These are phyloP conservation scores for Circinella minor DNA, from an alignment of 371 early-diverging fungal genomes.

Conservation along the genomic window DNA sequence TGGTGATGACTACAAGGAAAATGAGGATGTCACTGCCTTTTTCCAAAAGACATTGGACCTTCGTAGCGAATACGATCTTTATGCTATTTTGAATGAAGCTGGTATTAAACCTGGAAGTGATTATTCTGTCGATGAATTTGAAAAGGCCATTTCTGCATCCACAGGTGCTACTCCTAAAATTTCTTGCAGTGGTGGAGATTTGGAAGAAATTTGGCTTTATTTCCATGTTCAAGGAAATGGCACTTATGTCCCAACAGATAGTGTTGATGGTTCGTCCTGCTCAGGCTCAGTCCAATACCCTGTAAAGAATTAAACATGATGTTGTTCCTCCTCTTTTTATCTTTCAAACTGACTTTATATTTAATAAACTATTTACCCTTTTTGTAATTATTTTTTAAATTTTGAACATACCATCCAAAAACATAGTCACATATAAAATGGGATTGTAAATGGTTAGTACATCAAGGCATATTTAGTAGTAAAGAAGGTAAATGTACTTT, in stretches of 20 bases:
- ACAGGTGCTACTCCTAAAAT: slow-evolving; percentile 54
- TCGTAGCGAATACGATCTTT: slow-evolving; percentile 63
- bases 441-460: too few species aligned
- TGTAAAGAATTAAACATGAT: slow-evolving; percentile 31
- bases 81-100: slow-evolving; percentile 51
- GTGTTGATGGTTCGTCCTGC: slow-evolving; percentile 38
- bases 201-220: slow-evolving; percentile 45
- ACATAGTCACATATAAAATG: too few species aligned
- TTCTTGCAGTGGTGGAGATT: slow-evolving; percentile 39
- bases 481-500: too few species aligned
- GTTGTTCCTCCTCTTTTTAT: neutral
- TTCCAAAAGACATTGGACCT: slow-evolving; percentile 57
- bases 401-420: too few species aligned
- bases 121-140: slow-evolving; percentile 54
- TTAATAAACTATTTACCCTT: too few species aligned
- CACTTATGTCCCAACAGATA: slow-evolving; percentile 27
- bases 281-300: slow-evolving; percentile 46
- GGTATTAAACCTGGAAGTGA: slow-evolving; percentile 70
- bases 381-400: too few species aligned
- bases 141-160: slow-evolving; percentile 52
- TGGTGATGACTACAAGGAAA: slow-evolving; percentile 35
- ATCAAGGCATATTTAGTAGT: too few species aligned
- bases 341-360: too few species aligned
- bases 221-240: slow-evolving; percentile 36
- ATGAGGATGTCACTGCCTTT: slow-evolving; percentile 65